A percentile compares a stretch with the other conserved stretches of the same genome.
phyloP scores from a whole-genome alignment of 305 asterid genomes.

The Withania somnifera region DNA sequence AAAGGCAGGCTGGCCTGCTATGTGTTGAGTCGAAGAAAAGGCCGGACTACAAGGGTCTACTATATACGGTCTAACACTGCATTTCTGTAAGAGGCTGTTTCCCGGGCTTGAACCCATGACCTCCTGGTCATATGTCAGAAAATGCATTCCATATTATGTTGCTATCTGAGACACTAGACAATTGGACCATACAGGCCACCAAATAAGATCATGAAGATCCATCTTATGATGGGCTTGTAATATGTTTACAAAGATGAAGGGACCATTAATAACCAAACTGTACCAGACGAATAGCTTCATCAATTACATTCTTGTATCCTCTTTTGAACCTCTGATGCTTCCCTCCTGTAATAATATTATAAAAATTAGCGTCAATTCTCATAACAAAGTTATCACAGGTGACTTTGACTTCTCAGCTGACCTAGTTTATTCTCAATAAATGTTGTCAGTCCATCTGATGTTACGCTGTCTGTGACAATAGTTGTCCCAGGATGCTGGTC shows the following conservation, averaged over 20 bases:
- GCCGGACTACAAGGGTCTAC: too few species aligned
- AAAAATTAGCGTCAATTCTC: conserved; percentile 12
- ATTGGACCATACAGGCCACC: background rate
- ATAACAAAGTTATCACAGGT: background rate
- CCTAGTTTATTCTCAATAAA: conserved; percentile 91
- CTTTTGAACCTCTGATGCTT: conserved; percentile 92
- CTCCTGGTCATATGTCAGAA: too few species aligned
- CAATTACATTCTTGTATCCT: conserved; percentile 99
- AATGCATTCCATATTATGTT: background rate
- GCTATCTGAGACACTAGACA: background rate
- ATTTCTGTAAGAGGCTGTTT: too few species aligned
- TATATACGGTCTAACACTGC: too few species aligned
- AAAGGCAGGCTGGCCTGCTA: too few species aligned
- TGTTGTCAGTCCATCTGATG: conserved; percentile 92
- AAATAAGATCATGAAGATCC: background rate
- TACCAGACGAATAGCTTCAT: conserved; percentile 96
- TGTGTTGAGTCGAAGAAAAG: too few species aligned
- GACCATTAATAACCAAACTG: background rate
- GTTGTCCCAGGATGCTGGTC: conserved; percentile 93
- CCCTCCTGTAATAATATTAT: conserved; percentile 54
- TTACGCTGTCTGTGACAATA: conserved; percentile 93
- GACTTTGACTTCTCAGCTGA: conserved; percentile 22
- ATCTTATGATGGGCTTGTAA: background rate
- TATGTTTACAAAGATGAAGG: background rate
- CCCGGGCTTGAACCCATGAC: too few species aligned